Evolutionary conservation across 2,329 filamentous ascomycete species (phyloP), one percentile per base, ranked within the genome.

Genomic region (Fulvia fulva): DNA sequence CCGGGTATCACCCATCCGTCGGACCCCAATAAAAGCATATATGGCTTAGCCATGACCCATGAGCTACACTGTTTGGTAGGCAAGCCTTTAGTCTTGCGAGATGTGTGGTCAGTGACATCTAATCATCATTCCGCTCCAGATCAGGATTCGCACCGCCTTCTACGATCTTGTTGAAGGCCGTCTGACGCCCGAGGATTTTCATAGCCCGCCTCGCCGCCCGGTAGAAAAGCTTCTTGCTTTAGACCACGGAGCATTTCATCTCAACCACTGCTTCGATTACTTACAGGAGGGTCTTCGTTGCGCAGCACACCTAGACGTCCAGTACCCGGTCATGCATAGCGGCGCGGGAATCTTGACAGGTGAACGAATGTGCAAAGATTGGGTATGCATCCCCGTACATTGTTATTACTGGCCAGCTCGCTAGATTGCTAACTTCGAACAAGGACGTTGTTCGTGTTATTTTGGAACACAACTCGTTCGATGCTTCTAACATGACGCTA

Each of bases 281-380:
- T 50, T 50, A 50, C 46, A 50, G 23, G 46, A 50, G 26, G 46
- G 46, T 16, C 21, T 50, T 50, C 46, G 46, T 16, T 50, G 46
- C 26, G 46, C 46, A n/a, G 46, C 19, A 16, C 23, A 22, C 19
- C 23, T 50, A 11, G 46, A 50, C 26, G 46, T 50, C 7, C 46
- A 50, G 46, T 50, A 50, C 26, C 46, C 46, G 19, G 46, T 50
- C 26, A 50, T 50, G 46, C 19, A 50, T 14, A 26, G 6, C 26
- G 46, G 46, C 5, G 46, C 23, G 19, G 46, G 46, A 8, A 50
- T 50, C 23, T 50, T 50, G 16, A 37, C 32, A 16, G 32, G 32
- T 8, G 32, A 37, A 16, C 8, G 32, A 16, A 16, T 16, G 32
- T 37, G 32, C 32, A 37, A 37, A 37, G 32, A 37, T 37, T 37